Evolutionary conservation across 129 eudicot species (phyloP), one percentile per base, ranked within the genome.

Genomic region (sunflower (Helianthus annuus)): DNA sequence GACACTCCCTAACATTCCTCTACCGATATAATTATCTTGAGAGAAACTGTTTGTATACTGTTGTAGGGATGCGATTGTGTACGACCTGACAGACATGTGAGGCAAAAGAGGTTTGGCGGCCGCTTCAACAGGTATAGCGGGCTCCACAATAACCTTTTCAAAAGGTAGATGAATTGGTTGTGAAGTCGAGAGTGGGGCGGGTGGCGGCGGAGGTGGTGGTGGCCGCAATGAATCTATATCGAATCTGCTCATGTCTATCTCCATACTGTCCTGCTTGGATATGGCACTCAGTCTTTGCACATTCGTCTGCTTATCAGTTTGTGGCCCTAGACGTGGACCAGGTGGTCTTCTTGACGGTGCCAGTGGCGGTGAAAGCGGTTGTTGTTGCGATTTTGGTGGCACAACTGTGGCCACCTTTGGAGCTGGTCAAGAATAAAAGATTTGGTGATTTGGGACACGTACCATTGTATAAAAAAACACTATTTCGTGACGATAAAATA

Each of bases 1-100:
- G 27, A 93, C 98, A 82, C 83, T 93, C 68, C 98, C 98, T 48
- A 93, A 81, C 93, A 80, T 90, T 80, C 98, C 98, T 15, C 27
- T 51, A 66, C 97, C 98, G 61, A 93, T 71, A 63, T 84, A 87
- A 86, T 90, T 93, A 68, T 93, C 98, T 73, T 82, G 96, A 59
- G 98, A 85, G 83, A 93, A 93, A 83, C 97, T 90, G 72, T 84
- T 86, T 49, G 98, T 87, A 13, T 85, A 88, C 68, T 87, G 92
- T 82, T 93, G 98, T 82, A 93, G 98, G 76, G 89, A 80, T 17
- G 98, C 98, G 64, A 93, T 81, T 4, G 98, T 76, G 74, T 85
- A 93, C 49, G 83, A 77, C 81, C 75, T 85, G 63, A 90, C 97
- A 58, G 83, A 82, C n/a, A 92, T 93, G 38, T 34, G 70, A 38